Percentiles rank a stretch among this genome's conserved stretches.
Conservation (phyloP, 345 rosid genomes). For the Trapa bicornis region DNA sequence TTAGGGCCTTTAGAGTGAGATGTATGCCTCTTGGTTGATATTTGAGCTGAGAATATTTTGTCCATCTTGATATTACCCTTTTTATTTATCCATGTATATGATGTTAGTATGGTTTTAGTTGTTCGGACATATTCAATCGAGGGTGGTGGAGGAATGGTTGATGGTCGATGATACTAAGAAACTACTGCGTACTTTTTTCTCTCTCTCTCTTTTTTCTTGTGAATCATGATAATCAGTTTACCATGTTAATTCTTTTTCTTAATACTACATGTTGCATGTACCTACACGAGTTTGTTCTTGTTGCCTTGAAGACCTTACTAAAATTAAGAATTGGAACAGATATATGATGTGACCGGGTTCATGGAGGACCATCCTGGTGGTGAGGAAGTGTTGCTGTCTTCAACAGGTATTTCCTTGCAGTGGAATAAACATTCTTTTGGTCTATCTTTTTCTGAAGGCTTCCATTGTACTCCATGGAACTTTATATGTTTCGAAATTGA, state of each 20-base stretch:
- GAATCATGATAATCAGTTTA: not conserved
- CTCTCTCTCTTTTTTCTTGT: not conserved
- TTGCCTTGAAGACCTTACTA: not conserved
- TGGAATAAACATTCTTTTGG: too few relatives aligned
- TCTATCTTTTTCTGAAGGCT: too few relatives aligned
- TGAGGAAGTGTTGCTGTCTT: conserved; percentile 52
- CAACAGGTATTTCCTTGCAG: conserved; percentile 32
- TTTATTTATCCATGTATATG: too few relatives aligned
- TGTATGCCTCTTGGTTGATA: not conserved
- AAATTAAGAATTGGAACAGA: conserved; percentile 23
- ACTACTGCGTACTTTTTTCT: too few relatives aligned
- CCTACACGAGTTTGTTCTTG: not conserved
- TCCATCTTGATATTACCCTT: not conserved
- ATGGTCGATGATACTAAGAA: too few relatives aligned
- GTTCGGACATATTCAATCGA: too few relatives aligned
- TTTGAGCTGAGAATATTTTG: not conserved
- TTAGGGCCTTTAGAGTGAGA: too few relatives aligned
- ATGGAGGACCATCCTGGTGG: conserved; percentile 82
- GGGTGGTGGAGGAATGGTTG: too few relatives aligned
- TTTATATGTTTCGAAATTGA: too few relatives aligned
- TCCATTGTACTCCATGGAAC: too few relatives aligned
- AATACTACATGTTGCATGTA: not conserved
- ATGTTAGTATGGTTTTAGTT: not conserved
- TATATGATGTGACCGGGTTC: conserved; percentile 60
- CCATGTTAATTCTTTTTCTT: not conserved